Conservation (phyloP, 2,329 filamentous ascomycete species). For the Trichothecium sympodiale region DNA sequence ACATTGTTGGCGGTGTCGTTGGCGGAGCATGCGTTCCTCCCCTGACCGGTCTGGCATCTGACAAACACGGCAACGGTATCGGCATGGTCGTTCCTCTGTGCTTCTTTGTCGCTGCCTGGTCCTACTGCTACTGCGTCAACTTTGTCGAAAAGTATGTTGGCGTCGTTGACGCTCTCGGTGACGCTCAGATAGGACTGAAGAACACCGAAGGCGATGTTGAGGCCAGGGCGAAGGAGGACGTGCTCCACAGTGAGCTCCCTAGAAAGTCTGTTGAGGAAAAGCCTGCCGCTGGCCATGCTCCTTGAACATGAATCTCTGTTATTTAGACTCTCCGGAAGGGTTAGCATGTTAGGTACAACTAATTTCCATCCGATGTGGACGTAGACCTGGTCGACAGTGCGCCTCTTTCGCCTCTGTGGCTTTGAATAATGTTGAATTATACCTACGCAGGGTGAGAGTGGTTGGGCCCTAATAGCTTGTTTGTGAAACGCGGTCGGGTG, state of each 20-base stretch:
- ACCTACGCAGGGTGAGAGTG: too few relatives aligned
- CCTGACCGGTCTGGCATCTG: slow-evolving; percentile 56
- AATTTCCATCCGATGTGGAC: too few relatives aligned
- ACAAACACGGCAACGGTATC: slow-evolving; percentile 45
- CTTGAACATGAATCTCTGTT: too few relatives aligned
- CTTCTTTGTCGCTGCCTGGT: slow-evolving; percentile 46
- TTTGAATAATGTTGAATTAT: too few relatives aligned
- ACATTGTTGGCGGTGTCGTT: slow-evolving; percentile 55
- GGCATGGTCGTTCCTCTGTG: slow-evolving; percentile 56
- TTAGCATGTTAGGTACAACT: too few relatives aligned
- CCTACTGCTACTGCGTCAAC: slow-evolving; percentile 52
- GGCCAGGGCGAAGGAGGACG: slow-evolving; percentile 4
- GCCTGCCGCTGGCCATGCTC: not conserved
- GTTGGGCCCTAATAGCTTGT: too few relatives aligned
- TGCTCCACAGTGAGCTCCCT: not conserved
- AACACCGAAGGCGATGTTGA: slow-evolving; percentile 13
- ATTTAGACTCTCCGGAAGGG: too few relatives aligned
- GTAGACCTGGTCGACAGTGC: too few relatives aligned
- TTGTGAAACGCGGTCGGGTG: too few relatives aligned
- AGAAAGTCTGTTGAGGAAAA: slow-evolving; percentile 3
- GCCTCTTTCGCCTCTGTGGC: too few relatives aligned
- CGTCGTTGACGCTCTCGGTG: slow-evolving; percentile 47
- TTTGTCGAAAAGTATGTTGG: slow-evolving; percentile 53
- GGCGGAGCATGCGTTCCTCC: slow-evolving; percentile 68
- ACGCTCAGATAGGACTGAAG: slow-evolving; percentile 29